Conservation (phyloP, 2,329 filamentous ascomycete species). For the Stemphylium vesicarium region DNA sequence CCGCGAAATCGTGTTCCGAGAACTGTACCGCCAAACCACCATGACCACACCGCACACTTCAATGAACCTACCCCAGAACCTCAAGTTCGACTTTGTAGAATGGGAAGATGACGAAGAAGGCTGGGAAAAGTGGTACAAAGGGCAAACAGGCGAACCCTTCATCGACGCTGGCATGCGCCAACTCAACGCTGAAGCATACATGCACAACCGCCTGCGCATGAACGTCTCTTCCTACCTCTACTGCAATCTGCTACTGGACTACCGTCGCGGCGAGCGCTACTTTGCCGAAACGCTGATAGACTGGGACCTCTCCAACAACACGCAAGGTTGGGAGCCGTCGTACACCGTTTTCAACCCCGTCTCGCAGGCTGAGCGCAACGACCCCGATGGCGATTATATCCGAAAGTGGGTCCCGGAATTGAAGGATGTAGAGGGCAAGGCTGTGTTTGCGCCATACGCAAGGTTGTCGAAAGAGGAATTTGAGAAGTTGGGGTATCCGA, state of each 20-base stretch:
- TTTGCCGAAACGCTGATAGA: constrained; percentile 59
- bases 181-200: constrained; percentile 56
- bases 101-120: constrained; percentile 60
- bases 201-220: constrained; percentile 62
- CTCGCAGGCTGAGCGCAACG: constrained; percentile 48
- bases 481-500: constrained; percentile 56
- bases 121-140: constrained; percentile 57
- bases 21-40: constrained; percentile 58
- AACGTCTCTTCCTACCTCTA: constrained; percentile 57
- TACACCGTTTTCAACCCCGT: constrained; percentile 58
- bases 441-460: constrained; percentile 56
- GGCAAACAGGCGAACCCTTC: constrained; percentile 56
- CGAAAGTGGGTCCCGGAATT: constrained; percentile 49
- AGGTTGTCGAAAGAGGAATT: constrained; percentile 56
- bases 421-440: constrained; percentile 53
- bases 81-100: constrained; percentile 59
- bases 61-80: constrained; percentile 59
- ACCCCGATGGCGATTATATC: constrained; percentile 49
- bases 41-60: constrained; percentile 55
- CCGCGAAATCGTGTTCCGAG: constrained; percentile 59
- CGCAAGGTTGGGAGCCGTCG: constrained; percentile 60
- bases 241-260: constrained; percentile 58
- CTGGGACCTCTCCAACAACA: constrained; percentile 58
- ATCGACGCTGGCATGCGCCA: constrained; percentile 61
- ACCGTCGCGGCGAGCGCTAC: constrained; percentile 57